Conservation (phyloP, 257 asterid species). For the Solanum tarijense region DNA sequence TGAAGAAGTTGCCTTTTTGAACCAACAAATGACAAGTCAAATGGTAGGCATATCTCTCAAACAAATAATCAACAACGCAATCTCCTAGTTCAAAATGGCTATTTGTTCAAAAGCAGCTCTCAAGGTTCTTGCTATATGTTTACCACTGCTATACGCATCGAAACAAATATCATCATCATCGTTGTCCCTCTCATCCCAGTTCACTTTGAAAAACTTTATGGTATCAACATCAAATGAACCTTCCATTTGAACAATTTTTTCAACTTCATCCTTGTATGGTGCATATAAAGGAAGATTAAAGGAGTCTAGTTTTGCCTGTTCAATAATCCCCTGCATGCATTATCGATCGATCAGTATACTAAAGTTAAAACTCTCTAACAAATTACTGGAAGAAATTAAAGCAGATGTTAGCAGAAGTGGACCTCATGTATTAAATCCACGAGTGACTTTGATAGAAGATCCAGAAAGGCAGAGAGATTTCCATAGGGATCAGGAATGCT, state of each 20-base stretch:
- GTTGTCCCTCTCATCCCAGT: neutral
- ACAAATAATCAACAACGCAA: neutral
- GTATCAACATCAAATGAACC: slow-evolving; percentile 12
- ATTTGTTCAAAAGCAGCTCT: neutral
- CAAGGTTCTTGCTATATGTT: neutral
- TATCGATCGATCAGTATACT: neutral
- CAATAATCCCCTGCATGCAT: slow-evolving; percentile 1
- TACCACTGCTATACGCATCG: neutral
- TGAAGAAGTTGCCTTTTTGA: neutral
- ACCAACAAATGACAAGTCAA: neutral
- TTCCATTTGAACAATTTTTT: neutral
- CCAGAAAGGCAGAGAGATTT: too few species aligned
- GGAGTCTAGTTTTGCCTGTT: slow-evolving; percentile 6
- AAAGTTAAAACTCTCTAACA: neutral
- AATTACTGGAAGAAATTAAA: too few species aligned
- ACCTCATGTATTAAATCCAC: too few species aligned
- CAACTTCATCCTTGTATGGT: slow-evolving; percentile 7
- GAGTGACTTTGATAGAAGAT: too few species aligned
- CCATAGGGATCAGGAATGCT: too few species aligned
- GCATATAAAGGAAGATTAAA: slow-evolving; percentile 4
- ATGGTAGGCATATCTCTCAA: neutral
- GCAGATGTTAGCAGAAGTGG: too few species aligned
- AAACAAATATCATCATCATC: too few species aligned
- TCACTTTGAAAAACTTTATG: neutral
- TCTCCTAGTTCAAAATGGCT: neutral